These are phyloP conservation scores for Fusarium sp. DNA, from an alignment of 2,329 filamentous ascomycete species.

Conservation along the genomic window DNA sequence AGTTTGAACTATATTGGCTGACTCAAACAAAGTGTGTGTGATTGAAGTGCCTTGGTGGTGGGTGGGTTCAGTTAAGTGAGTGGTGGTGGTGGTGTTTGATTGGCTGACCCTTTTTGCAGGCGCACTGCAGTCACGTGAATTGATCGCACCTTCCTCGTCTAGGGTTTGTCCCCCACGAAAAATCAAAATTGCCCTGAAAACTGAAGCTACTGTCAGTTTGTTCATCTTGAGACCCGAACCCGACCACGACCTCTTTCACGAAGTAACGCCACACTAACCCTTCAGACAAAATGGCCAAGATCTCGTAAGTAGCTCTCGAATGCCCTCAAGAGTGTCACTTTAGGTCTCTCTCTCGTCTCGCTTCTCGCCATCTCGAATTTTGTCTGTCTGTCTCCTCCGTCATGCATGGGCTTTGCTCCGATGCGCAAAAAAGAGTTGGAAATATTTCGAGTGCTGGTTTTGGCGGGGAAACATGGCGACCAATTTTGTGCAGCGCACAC, in stretches of 20 bases:
- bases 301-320: conserved; percentile 61
- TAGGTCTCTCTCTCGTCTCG: neutral
- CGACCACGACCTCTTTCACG: conserved; percentile 47
- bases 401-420: neutral
- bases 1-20: fast-evolving
- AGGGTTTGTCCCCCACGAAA: conserved; percentile 53
- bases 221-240: conserved; percentile 50
- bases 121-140: conserved; percentile 44
- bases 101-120: neutral
- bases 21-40: neutral
- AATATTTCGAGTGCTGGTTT: conserved; percentile 13
- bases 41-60: neutral
- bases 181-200: conserved; percentile 28
- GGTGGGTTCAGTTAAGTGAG: neutral
- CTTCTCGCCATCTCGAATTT: conserved; percentile 6
- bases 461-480: conserved; percentile 23
- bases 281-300: conserved; percentile 69
- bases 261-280: conserved; percentile 54
- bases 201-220: conserved; percentile 41
- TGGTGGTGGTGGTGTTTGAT: neutral
- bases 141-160: conserved; percentile 39
- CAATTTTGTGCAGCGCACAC: conserved; percentile 23
- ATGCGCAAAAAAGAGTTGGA: conserved; percentile 23
- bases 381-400: conserved; percentile 17
- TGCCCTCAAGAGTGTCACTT: neutral